Percentiles rank a stretch among this genome's conserved stretches.
These are phyloP conservation scores for Eruca vesicaria DNA, from an alignment of 441 rosid genomes.

Conservation along the genomic window DNA sequence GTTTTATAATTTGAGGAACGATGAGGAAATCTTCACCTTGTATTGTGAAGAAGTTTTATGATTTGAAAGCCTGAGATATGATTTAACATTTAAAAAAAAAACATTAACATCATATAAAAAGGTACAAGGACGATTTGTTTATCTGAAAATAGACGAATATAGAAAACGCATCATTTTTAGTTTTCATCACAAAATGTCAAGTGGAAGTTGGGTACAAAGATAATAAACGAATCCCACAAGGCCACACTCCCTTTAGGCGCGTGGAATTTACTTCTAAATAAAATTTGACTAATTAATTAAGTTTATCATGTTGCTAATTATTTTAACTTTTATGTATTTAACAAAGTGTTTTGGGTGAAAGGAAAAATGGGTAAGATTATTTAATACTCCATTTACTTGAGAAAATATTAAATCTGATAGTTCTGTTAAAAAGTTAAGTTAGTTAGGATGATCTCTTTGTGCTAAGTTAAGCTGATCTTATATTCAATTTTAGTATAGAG, in stretches of 20 bases:
- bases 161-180: slow-evolving; percentile 4
- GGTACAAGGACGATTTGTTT: neutral
- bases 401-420: too few relatives aligned
- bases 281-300: neutral
- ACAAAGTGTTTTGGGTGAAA: neutral
- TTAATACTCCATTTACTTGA: neutral
- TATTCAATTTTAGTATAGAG: too few relatives aligned
- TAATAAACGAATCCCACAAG: neutral
- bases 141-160: neutral
- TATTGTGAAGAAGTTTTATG: slow-evolving; percentile 8
- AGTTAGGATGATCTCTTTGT: too few relatives aligned
- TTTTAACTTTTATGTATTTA: neutral
- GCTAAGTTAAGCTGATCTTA: too few relatives aligned
- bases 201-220: neutral
- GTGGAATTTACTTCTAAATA: neutral
- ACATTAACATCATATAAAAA: neutral
- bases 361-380: neutral
- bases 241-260: neutral
- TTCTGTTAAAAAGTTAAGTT: too few relatives aligned
- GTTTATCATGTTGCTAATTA: neutral
- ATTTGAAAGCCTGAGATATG: slow-evolving; percentile 8
- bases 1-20: slow-evolving; percentile 17
- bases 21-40: too few relatives aligned
- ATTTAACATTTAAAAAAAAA: neutral
- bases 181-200: neutral